Conservation (phyloP, 768 basidiomycete species). For the Steccherinum ochraceum region DNA sequence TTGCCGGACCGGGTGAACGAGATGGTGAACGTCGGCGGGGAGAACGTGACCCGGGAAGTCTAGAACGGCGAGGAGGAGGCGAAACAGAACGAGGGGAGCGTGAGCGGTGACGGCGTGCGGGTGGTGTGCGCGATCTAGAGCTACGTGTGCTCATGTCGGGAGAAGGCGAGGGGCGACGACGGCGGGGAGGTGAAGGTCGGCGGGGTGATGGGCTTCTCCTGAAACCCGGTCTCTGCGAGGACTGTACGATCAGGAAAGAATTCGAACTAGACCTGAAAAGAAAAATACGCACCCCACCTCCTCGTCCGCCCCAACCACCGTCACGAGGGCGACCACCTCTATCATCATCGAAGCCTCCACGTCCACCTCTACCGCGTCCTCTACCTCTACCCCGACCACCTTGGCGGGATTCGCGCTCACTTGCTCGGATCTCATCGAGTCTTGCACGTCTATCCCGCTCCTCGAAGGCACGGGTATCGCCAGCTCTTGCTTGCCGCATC, state of each 20-base stretch:
- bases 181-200: conserved; percentile 8
- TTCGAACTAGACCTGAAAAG: not conserved
- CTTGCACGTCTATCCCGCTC: conserved; percentile 65
- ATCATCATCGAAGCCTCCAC: conserved; percentile 41
- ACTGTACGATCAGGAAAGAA: not conserved
- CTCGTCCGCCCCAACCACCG: conserved; percentile 62
- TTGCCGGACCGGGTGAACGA: conserved; percentile 34
- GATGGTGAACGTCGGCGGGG: conserved; percentile 34
- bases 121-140: conserved; percentile 27
- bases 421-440: conserved; percentile 62
- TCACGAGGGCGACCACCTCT: conserved; percentile 44
- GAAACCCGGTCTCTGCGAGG: conserved; percentile 8
- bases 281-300: conserved; percentile 44
- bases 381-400: conserved; percentile 49
- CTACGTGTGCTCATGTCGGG: conserved; percentile 33
- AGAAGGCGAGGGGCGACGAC: conserved; percentile 13
- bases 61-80: conserved; percentile 15
- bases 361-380: conserved; percentile 47
- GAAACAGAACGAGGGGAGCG: no score
- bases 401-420: conserved; percentile 41
- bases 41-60: conserved; percentile 32
- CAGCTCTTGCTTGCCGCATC: conserved; percentile 64
- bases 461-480: conserved; percentile 57
- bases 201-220: not conserved
- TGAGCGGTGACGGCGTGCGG: conserved; percentile 12